Base-by-base conservation (phyloP, 306 rosid genomes). In the Castanea crenata region DNA sequence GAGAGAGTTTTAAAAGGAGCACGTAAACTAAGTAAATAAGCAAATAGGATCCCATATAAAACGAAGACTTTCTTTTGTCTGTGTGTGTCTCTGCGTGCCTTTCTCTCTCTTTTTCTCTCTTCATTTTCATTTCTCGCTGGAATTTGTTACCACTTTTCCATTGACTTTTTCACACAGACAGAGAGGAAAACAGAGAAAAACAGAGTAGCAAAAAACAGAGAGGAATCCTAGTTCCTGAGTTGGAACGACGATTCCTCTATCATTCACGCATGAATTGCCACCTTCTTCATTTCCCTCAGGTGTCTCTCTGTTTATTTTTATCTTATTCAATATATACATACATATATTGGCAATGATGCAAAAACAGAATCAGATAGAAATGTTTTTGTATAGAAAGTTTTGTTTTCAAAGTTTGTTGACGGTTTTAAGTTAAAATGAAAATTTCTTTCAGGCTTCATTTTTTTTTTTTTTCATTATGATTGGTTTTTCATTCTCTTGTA, bases 211-310 rank as follows among this genome's bases (percentile, higher is more conserved):
- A 56, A 27, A 7, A 32, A 73, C 6, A 55, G 73, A 56, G 89
- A 90, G 94, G 94, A 87, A 85, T 87, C 94, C 4, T 56, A 59
- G 88, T 92, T 90, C 91, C 91, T 74, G 68, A n/a, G 41, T 5
- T 18, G 94, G 92, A 85, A 88, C 90, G 77, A 82, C 64, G 91
- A 71, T 81, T 85, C 91, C 86, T 89, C 55, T 3, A n/a, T 13
- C 6, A 3, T 15, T 2, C 89, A 0, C 87, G 64, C 55, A 72
- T 80, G 88, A 71, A 1, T 4, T 46, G 9, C 20, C 27, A 1
- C 31, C 20, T 70, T 41, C 54, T 46, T 49, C 52, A 55, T 69
- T 25, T 34, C 62, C 14, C 58, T 62, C 76, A 83, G 88, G 88
- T 87, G 21, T 12, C 31, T 83, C 35, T 62, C 15, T 9, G 19